A percentile compares a stretch with the other conserved stretches of the same genome.
Evolutionary conservation across 805 yeast genomes (phyloP).

Genomic region (Candida schatavii): DNA sequence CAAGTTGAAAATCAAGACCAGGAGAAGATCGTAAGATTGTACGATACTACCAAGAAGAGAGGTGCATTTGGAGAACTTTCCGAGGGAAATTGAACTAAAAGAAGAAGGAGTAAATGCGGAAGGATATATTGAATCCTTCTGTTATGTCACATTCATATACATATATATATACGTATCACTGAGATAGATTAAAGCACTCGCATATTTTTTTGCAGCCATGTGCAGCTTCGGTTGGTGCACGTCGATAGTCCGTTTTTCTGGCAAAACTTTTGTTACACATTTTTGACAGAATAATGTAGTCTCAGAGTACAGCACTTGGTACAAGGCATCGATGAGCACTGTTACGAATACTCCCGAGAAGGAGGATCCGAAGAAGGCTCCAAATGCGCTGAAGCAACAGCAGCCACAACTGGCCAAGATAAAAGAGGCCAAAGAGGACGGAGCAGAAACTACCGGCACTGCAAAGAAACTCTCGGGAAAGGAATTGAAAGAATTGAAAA

Average conservation of each 20-base stretch:
- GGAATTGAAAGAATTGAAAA: constrained; percentile 82
- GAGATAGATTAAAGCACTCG: no score
- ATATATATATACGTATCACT: neutral
- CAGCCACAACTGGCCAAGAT: neutral
- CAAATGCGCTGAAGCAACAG: neutral
- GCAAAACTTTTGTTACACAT: no score
- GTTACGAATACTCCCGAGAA: neutral
- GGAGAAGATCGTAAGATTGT: constrained; percentile 85
- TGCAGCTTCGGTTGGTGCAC: no score
- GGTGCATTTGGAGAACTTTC: constrained; percentile 62
- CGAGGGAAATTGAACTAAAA: constrained; percentile 17
- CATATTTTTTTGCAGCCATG: no score
- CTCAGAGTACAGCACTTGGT: no score
- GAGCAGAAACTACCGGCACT: neutral
- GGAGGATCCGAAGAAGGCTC: neutral
- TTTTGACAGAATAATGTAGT: no score
- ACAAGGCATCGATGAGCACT: no score
- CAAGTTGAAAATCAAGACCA: constrained; percentile 90
- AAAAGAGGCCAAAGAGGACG: neutral
- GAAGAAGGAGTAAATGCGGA: neutral
- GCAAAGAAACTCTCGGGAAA: constrained; percentile 53
- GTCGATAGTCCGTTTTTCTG: no score
- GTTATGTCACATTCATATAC: neutral
- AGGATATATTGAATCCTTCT: neutral
- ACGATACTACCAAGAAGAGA: constrained; percentile 86